Base-by-base conservation (phyloP, 495 filamentous ascomycete species). In the Penicillium cataractarum region DNA sequence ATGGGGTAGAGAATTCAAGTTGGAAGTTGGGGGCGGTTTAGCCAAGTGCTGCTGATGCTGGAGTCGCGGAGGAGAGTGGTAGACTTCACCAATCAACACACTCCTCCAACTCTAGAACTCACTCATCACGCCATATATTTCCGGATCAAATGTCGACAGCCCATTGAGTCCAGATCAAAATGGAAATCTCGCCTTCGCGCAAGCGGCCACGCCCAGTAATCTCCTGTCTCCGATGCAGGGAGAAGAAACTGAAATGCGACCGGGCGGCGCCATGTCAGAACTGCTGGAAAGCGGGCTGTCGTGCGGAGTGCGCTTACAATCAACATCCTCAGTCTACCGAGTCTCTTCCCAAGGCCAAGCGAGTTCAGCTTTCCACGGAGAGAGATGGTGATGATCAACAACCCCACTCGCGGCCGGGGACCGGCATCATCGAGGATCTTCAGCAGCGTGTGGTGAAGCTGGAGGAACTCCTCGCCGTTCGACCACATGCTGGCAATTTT, bases 161-260 rank as follows among this genome's bases (percentile, higher is more conserved):
- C 21, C 21, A 4, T 26, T 56, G 3, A 56, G 17, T 13, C n/a
- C n/a, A n/a, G n/a, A n/a, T n/a, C n/a, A n/a, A n/a, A n/a, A 70
- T 63, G 65, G 63, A 68, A 3, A 35, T 22, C 3, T 3, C 58
- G 21, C 42, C 40, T 15, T 37, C 59, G 13, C 71, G 71, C 13
- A 74, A 74, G 40, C 65, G 71, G 3, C 67, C 69, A 10, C 67
- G 71, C 4, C 71, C 69, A 0, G 67, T 72, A 3, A 67, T 74
- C 0, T 75, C 72, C 2, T 75, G 72, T 54, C 61, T 73, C 37
- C 68, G 70, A n/a, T 75, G 72, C 60, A 50, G 72, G 40, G 64
- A 70, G 27, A 72, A 73, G 42, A 75, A 75, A 61, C 55, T 75
- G 19, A 75, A 71, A 61, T 75, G 72, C 61, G 70, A 75, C 51